A percentile compares a stretch with the other conserved stretches of the same genome.
Conservation (phyloP, 2,329 filamentous ascomycete species). For the Cytospora piceae region DNA sequence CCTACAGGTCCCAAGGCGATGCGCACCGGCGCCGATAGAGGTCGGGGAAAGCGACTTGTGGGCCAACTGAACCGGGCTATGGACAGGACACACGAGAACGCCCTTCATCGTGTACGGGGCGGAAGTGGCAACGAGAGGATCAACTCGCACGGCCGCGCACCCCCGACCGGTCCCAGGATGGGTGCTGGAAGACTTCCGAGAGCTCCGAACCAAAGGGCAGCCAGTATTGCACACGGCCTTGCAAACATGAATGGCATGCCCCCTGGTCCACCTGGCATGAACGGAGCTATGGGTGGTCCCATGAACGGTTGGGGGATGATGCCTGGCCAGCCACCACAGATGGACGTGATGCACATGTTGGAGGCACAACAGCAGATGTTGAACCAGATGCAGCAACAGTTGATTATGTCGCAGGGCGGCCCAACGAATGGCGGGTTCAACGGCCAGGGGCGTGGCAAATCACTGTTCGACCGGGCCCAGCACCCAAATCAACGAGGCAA, state of each 20-base stretch:
- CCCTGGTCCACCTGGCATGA: constrained; percentile 42
- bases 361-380: constrained; percentile 90
- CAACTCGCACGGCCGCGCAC: constrained; percentile 73
- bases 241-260: constrained; percentile 49
- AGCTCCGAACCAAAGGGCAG: constrained; percentile 54
- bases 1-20: constrained; percentile 95
- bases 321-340: constrained; percentile 49
- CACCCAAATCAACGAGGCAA: constrained; percentile 55
- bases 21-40: constrained; percentile 69
- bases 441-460: constrained; percentile 52
- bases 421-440: constrained; percentile 43
- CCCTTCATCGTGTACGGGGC: constrained; percentile 78
- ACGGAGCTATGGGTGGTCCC: constrained; percentile 47
- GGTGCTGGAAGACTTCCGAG: constrained; percentile 52
- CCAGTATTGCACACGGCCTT: constrained; percentile 55
- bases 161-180: constrained; percentile 72
- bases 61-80: constrained; percentile 83
- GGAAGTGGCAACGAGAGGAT: constrained; percentile 77
- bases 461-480: constrained; percentile 77
- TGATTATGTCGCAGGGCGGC: constrained; percentile 58
- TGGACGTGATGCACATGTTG: constrained; percentile 72
- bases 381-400: constrained; percentile 70
- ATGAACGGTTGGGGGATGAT: constrained; percentile 55
- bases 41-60: constrained; percentile 79
- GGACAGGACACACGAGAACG: constrained; percentile 75